phyloP scores from a whole-genome alignment of 495 filamentous ascomycete genomes.

The Xylaria nigripes region DNA sequence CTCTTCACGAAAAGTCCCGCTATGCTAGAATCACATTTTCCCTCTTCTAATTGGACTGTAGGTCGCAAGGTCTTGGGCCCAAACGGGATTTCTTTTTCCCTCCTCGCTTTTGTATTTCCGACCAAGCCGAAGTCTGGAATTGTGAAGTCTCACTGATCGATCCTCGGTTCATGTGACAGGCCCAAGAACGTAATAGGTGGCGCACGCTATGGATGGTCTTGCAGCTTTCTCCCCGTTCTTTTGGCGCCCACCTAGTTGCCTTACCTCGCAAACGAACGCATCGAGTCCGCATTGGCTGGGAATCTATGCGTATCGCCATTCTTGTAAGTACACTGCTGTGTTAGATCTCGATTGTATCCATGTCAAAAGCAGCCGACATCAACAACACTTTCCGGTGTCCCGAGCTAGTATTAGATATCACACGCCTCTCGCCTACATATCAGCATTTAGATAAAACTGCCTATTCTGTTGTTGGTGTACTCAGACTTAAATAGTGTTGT shows the following conservation, averaged over 20 bases:
- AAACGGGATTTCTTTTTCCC: not conserved
- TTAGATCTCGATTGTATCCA: too few relatives aligned
- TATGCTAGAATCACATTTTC: not conserved
- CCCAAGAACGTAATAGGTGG: conserved; percentile 1
- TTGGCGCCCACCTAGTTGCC: not conserved
- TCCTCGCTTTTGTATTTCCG: not conserved
- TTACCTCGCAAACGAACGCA: not conserved
- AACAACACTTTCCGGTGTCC: not conserved
- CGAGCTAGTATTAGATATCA: not conserved
- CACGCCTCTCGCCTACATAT: not conserved
- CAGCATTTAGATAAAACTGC: not conserved
- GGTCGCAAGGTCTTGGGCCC: not conserved
- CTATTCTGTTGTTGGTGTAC: not conserved
- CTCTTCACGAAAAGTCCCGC: too few relatives aligned
- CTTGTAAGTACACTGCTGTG: not conserved
- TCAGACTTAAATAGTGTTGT: not conserved
- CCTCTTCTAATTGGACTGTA: not conserved
- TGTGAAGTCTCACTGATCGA: conserved; percentile 6
- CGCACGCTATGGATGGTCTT: conserved; percentile 4
- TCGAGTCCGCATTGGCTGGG: not conserved
- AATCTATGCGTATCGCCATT: not conserved
- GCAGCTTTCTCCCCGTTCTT: not conserved
- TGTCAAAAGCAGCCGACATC: not conserved
- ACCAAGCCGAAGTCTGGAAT: not conserved
- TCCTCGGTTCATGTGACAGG: not conserved